Evolutionary conservation across 257 asterid species (phyloP).

Genomic region (Salvia rosmarinus): DNA sequence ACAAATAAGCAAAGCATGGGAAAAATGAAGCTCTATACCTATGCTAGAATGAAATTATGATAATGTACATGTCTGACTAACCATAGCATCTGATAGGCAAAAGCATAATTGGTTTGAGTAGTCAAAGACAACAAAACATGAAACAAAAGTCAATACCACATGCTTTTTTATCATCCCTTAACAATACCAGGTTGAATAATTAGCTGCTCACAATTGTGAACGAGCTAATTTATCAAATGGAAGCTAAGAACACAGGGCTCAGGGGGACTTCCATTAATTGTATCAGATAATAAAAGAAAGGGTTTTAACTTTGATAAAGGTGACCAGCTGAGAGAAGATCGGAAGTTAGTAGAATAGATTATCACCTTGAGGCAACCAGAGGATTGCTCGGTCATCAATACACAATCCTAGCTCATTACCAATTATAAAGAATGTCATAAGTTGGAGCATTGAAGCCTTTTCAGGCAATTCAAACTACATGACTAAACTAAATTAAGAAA

Average conservation of each 20-base stretch:
- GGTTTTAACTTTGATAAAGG: slow-evolving; percentile 5
- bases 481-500: slow-evolving; percentile 1
- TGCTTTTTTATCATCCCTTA: no score
- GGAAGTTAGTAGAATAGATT: background rate
- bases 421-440: background rate
- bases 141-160: background rate
- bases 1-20: background rate
- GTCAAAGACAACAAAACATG: background rate
- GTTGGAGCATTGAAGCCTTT: background rate
- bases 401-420: background rate
- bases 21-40: background rate
- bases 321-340: slow-evolving; percentile 18
- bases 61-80: background rate
- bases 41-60: background rate
- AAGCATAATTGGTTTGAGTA: background rate
- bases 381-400: slow-evolving; percentile 17
- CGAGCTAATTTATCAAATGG: background rate
- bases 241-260: background rate
- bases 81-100: background rate
- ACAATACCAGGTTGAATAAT: no score
- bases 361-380: slow-evolving; percentile 7
- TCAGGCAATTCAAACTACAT: background rate
- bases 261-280: background rate
- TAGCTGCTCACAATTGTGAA: no score
- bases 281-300: background rate